Base-by-base conservation (phyloP, 116 monocot genomes). In the Cymodocea nodosa region DNA sequence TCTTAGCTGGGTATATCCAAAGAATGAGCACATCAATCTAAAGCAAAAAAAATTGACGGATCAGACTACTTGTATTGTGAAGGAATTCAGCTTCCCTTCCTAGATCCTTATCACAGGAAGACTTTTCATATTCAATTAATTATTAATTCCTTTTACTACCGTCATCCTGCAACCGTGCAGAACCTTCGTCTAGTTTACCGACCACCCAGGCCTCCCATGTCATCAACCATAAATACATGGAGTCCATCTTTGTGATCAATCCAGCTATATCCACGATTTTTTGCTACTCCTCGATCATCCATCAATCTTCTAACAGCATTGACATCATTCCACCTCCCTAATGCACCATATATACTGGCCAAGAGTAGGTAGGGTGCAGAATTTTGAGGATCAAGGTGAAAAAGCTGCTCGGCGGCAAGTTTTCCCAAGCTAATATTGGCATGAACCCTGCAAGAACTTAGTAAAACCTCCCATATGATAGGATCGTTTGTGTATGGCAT, bases 391-490 rank as follows among this genome's bases (percentile, higher is more conserved):
- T 90, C 90, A 56, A 87, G 56, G 2, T 70, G 53, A 50, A 90
- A 87, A 61, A 95, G 81, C 35, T 83, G 71, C 24, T 87, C 84
- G 12, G 94, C 89, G 0, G 87, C 94, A 50, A 55, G 68, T 75
- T 72, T 83, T 20, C 87, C 94, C 65, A 89, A 53, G 19, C 56
- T 71, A 15, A 63, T 74, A 70, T 89, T 80, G 16, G 78, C 65
- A 73, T 95, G 95, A 64, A 85, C 68, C 17, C 72, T 83, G 73
- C 95, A 90, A 50, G 90, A 71, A 74, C 81, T 87, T 9, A 95
- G 79, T 62, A 95, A 65, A 23, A 90, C 87, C 61, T 95, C 90
- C 95, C 95, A 95, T 20, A 95, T 67, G 22, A 90, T 85, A n/a
- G 95, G 85, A 76, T 90, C 87, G 72, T 85, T 74, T 50, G 63